These are phyloP conservation scores for Tilletia horrida DNA, from an alignment of 1,284 basidiomycete species.

Conservation along the genomic window DNA sequence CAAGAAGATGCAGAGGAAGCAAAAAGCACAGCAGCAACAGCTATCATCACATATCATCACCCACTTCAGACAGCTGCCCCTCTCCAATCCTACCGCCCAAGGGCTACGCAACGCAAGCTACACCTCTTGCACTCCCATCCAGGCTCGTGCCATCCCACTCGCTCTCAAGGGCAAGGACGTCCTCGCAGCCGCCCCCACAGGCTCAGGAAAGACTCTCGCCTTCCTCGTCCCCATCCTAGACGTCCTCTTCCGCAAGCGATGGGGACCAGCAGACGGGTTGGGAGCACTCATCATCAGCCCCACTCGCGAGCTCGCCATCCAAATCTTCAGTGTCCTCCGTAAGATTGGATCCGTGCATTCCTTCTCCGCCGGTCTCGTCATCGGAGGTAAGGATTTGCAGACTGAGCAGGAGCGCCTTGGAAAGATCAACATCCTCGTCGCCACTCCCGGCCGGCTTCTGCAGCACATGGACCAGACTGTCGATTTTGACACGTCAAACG, in stretches of 20 bases:
- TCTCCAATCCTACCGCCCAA: constrained; percentile 27
- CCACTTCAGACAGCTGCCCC: constrained; percentile 43
- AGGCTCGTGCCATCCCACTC: constrained; percentile 42
- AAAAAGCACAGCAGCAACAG: not conserved
- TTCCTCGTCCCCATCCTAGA: constrained; percentile 77
- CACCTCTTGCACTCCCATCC: constrained; percentile 51
- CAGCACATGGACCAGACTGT: constrained; percentile 99
- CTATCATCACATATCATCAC: constrained; percentile 19
- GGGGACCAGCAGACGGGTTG: constrained; percentile 78
- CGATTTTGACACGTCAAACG: constrained; percentile 83
- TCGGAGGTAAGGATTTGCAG: constrained; percentile 92
- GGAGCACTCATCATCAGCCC: constrained; percentile 93
- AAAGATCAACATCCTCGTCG: constrained; percentile 95
- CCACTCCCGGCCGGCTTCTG: constrained; percentile 87
- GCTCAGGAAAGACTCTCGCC: constrained; percentile 78
- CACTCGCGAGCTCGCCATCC: constrained; percentile 89
- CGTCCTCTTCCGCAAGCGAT: constrained; percentile 69
- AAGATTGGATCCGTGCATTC: constrained; percentile 85
- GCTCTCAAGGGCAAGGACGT: constrained; percentile 56
- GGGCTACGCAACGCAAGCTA: constrained; percentile 46
- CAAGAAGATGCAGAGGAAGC: not conserved
- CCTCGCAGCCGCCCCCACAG: constrained; percentile 73
- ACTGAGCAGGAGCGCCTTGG: constrained; percentile 76
- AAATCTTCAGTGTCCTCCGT: constrained; percentile 92
- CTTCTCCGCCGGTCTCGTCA: constrained; percentile 91